Evolutionary conservation across 2,329 filamentous ascomycete species (phyloP), one percentile per base, ranked within the genome.

Genomic region (Neofusicoccum kwambonambiense): DNA sequence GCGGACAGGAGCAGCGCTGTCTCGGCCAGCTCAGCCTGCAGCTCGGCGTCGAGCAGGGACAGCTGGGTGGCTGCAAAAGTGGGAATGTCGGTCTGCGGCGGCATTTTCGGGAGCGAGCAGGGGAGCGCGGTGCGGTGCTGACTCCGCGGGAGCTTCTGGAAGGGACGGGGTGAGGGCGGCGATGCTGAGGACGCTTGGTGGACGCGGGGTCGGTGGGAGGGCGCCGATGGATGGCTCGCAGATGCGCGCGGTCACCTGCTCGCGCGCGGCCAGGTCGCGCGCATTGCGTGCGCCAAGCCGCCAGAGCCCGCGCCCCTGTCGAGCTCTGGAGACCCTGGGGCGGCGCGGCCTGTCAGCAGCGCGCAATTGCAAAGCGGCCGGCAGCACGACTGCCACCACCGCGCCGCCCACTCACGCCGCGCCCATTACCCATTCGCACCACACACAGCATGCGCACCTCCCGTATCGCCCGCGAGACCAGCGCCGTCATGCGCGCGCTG

Each of bases 11-110:
- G 85, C 45, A 83, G 78, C 69, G 87, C 84, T 22, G 89, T 92
- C 77, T 92, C 89, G 52, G 84, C 80, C 56, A 92, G 82, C 76
- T 95, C 91, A 71, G 88, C 87, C 70, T 87, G 83, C 35, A 92
- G 87, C 77, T 96, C 92, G 60, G 73, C 81, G 51, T 87, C 83
- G 44, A 96, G 85, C 57, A 96, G 86, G 44, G 82, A 77, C 61
- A 93, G 84, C 75, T 96, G 92, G 0, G 86, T 86, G 52, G 81
- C 77, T 9, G 91, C 90, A 76, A 95, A 96, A 52, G 85, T 78
- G 52, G 87, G 79, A 66, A 93, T 64, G 35, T 64, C 62, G 44
- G 62, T 64, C 42, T 44, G 62, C 47, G 54, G 39, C 54, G 54
- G 54, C 54, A 58, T 58, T 45, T 44, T 31, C 44, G 54, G 54